Evolutionary conservation across 129 eudicot species (phyloP).

Genomic region (Centaurea solstitialis): DNA sequence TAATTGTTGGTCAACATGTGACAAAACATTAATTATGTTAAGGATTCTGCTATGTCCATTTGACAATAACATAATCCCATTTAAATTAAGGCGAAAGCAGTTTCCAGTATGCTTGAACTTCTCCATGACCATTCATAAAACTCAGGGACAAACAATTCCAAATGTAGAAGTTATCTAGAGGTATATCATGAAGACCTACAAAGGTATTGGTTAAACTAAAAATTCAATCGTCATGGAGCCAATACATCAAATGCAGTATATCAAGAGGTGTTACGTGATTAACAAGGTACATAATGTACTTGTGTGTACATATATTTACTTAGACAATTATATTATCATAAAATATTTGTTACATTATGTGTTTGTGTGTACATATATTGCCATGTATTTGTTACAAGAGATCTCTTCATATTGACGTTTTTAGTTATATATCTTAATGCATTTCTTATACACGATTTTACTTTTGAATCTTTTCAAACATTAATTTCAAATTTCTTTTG

Average conservation of each 20-base stretch:
- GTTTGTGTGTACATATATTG: background rate
- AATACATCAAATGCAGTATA: too few species aligned
- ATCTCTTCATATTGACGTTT: background rate
- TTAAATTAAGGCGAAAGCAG: background rate
- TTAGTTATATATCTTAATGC: background rate
- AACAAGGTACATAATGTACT: too few species aligned
- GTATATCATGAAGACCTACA: too few species aligned
- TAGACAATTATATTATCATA: too few species aligned
- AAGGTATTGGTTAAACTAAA: too few species aligned
- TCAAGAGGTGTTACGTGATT: too few species aligned
- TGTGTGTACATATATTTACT: too few species aligned
- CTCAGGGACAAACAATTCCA: background rate
- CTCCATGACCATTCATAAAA: background rate
- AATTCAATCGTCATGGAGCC: too few species aligned
- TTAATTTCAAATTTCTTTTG: background rate
- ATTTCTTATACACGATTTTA: background rate
- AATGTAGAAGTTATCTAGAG: background rate
- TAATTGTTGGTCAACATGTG: background rate
- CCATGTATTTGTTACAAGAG: background rate
- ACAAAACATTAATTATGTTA: background rate
- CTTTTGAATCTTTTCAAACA: background rate
- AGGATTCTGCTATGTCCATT: background rate
- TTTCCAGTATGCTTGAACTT: background rate
- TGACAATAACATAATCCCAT: background rate
- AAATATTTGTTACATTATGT: too few species aligned